Evolutionary conservation across 208 protist genomes (phyloP).

Genomic region (Leishmania turanica): DNA sequence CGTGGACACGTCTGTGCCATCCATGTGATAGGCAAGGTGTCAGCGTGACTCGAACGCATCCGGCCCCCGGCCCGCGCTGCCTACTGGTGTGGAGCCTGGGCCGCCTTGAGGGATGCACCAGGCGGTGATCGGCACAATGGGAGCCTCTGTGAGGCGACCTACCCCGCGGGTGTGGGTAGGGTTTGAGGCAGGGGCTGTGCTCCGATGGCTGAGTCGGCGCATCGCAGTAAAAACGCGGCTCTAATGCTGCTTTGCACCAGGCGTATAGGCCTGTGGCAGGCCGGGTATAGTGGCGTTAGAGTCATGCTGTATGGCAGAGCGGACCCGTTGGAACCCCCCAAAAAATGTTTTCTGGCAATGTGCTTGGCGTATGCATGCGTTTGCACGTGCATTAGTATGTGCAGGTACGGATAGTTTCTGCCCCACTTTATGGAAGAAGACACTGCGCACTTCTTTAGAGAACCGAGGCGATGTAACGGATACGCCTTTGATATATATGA

Average conservation of each 20-base stretch:
- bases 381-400: neutral
- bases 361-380: neutral
- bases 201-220: neutral
- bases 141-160: neutral
- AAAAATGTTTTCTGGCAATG: neutral
- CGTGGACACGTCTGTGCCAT: neutral
- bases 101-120: neutral
- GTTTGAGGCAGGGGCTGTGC: neutral
- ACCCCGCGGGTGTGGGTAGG: neutral
- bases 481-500: neutral
- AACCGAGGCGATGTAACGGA: neutral
- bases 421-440: neutral
- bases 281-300: neutral
- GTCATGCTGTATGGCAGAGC: neutral
- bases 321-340: neutral
- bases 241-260: neutral
- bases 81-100: neutral
- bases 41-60: neutral
- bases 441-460: neutral
- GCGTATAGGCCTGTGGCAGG: neutral
- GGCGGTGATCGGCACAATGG: neutral
- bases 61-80: neutral
- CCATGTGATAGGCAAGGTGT: neutral
- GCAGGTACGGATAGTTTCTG: neutral
- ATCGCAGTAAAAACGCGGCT: neutral